These are phyloP conservation scores for Gillenia trifoliata DNA, from an alignment of 306 rosid species.

Conservation along the genomic window DNA sequence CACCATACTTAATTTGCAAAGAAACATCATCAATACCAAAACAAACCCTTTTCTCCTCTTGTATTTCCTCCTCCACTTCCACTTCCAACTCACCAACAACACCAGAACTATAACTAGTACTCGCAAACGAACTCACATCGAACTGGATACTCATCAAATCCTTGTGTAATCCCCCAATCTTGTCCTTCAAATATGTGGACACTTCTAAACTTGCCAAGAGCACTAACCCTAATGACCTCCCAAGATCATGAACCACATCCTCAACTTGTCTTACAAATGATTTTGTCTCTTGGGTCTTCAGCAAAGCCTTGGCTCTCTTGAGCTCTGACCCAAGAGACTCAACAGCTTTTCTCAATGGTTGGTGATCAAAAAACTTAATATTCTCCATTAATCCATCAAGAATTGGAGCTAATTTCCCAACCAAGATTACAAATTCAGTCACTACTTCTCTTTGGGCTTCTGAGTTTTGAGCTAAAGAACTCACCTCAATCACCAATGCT, in stretches of 20 bases:
- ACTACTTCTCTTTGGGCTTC: constrained; percentile 37
- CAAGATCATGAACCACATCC: constrained; percentile 62
- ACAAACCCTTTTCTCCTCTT: constrained; percentile 39
- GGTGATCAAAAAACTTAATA: constrained; percentile 37
- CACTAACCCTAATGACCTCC: constrained; percentile 73
- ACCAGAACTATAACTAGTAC: constrained; percentile 50
- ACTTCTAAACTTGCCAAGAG: constrained; percentile 59
- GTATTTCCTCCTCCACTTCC: constrained; percentile 49
- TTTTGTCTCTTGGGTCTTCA: constrained; percentile 33
- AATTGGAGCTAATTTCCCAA: constrained; percentile 48
- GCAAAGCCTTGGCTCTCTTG: constrained; percentile 39
- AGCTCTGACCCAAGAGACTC: constrained; percentile 69
- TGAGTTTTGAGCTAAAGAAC: constrained; percentile 39
- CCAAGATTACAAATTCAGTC: constrained; percentile 47
- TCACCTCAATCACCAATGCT: constrained; percentile 48
- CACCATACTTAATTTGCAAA: constrained; percentile 62
- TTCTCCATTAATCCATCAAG: constrained; percentile 52
- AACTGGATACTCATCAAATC: constrained; percentile 56
- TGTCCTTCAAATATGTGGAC: constrained; percentile 50
- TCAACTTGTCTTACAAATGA: constrained; percentile 45
- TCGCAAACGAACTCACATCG: constrained; percentile 32
- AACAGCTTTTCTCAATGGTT: constrained; percentile 55
- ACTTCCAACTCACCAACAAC: constrained; percentile 32
- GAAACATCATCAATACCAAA: constrained; percentile 45
- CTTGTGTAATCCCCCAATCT: constrained; percentile 44